Base-by-base conservation (phyloP, 805 yeast genomes). In the Zygosaccharomyces lentus region DNA sequence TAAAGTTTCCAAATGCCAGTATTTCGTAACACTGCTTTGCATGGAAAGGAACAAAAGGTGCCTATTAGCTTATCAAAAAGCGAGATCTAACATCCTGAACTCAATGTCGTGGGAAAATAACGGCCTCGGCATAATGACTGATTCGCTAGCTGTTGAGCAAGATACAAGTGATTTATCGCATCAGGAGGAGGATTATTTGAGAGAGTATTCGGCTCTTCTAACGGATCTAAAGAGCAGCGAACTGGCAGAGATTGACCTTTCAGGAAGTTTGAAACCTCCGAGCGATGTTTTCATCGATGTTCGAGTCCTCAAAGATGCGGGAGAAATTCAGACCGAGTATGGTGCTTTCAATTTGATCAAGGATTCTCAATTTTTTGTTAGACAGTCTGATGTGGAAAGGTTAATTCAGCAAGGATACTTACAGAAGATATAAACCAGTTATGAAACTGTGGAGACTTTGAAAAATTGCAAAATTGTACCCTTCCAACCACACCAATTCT, bases 301-400 rank as follows among this genome's bases (percentile, higher is more conserved):
- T 4, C 71, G 99, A 47, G 98, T 91, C 6, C 67, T 91, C 42
- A 85, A 85, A 62, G 95, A 91, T 58, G 97, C 96, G 0, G 99
- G 99, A 1, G 98, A 93, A 61, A 88, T 91, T 29, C 96, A 90
- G 61, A 93, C 99, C 0, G 99, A 91, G 63, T 91, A 91, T 57
- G 99, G 97, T 17, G 96, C 88, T 3, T 89, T 93, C 69, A 90
- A 90, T 57, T 69, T 93, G 53, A 87, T 95, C 2, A 91, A 90
- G 59, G 91, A 91, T 63, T 86, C 96, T 2, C 98, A 93, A 61
- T 90, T 91, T 61, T 91, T 86, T 61, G 97, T 91, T 15, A 74
- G 99, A 48, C 91, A 87, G 55, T 83, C 93, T 0, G 99, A 93
- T 59, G 99, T 93, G 6, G 97, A 91, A 60, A 71, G 97, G 42